Evolutionary conservation across 176 grass and related monocot species (phyloP).

Genomic region (Thinopyrum elongatum): DNA sequence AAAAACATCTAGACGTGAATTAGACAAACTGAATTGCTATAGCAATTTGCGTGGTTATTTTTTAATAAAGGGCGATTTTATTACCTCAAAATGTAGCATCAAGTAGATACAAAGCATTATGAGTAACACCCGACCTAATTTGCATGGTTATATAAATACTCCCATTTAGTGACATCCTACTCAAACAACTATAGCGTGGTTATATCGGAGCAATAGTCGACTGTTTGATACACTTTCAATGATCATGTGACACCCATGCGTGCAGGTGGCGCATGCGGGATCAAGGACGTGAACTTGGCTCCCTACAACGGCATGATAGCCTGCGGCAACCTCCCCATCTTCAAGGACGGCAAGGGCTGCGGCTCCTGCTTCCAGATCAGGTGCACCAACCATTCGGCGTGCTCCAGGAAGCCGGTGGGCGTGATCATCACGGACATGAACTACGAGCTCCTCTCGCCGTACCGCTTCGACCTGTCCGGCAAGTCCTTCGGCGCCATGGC

Average conservation of each 20-base stretch:
- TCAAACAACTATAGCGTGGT: too few species aligned
- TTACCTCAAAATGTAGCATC: too few species aligned
- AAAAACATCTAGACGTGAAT: too few species aligned
- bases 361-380: constrained; percentile 4
- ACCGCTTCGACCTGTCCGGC: constrained; percentile 7
- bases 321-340: constrained; percentile 8
- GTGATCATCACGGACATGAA: constrained; percentile 7
- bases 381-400: not conserved
- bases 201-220: too few species aligned
- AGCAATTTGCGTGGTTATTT: too few species aligned
- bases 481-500: not conserved
- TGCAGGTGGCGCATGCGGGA: not conserved
- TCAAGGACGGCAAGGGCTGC: constrained; percentile 8
- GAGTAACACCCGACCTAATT: too few species aligned
- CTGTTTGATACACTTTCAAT: too few species aligned
- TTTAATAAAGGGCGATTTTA: too few species aligned
- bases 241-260: not conserved
- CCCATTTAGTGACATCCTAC: too few species aligned
- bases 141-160: too few species aligned
- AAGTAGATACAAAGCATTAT: too few species aligned
- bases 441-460: constrained; percentile 4
- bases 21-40: too few species aligned
- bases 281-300: constrained; percentile 7
- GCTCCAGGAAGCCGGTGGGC: not conserved
- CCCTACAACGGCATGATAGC: not conserved